A percentile compares a stretch with the other conserved stretches of the same genome.
Conservation (phyloP, 1,284 basidiomycete genomes). For the Paramarasmius palmivorus region DNA sequence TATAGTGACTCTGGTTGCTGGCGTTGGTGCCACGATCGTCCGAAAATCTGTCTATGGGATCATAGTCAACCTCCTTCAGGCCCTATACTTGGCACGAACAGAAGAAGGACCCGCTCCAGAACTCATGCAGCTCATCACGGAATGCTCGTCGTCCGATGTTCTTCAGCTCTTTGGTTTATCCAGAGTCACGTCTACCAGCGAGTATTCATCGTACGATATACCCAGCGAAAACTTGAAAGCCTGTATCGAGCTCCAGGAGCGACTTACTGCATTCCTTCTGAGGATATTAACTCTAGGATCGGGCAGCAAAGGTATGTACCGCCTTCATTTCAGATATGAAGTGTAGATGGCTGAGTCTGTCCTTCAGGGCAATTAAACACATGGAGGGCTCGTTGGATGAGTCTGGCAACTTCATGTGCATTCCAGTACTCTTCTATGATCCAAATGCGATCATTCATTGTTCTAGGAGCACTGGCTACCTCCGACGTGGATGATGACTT, state of each 20-base stretch:
- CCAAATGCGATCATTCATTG: conserved; percentile 87
- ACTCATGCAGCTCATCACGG: conserved; percentile 61
- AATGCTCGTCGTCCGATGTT: conserved; percentile 56
- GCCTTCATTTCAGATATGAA: neutral
- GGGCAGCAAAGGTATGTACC: conserved; percentile 61
- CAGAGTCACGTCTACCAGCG: conserved; percentile 60
- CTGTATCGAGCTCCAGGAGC: conserved; percentile 67
- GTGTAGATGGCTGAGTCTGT: neutral
- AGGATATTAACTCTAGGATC: conserved; percentile 67
- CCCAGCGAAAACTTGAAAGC: conserved; percentile 52
- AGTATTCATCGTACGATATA: conserved; percentile 55
- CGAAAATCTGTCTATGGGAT: conserved; percentile 82
- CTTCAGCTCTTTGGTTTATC: conserved; percentile 76
- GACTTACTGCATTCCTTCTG: conserved; percentile 64
- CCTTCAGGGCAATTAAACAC: conserved; percentile 79
- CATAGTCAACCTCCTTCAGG: conserved; percentile 79
- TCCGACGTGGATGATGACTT: conserved; percentile 87
- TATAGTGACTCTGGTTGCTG: conserved; percentile 73
- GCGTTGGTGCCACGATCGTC: conserved; percentile 71
- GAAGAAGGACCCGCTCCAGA: conserved; percentile 61
- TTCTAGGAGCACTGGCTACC: conserved; percentile 78
- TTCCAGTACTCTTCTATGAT: conserved; percentile 92
- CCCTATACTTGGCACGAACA: conserved; percentile 59
- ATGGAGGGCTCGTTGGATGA: conserved; percentile 94
- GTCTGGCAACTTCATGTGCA: conserved; percentile 86